A percentile compares a stretch with the other conserved stretches of the same genome.
These are phyloP conservation scores for Jatropha curcas DNA, from an alignment of 345 rosid genomes.

Conservation along the genomic window DNA sequence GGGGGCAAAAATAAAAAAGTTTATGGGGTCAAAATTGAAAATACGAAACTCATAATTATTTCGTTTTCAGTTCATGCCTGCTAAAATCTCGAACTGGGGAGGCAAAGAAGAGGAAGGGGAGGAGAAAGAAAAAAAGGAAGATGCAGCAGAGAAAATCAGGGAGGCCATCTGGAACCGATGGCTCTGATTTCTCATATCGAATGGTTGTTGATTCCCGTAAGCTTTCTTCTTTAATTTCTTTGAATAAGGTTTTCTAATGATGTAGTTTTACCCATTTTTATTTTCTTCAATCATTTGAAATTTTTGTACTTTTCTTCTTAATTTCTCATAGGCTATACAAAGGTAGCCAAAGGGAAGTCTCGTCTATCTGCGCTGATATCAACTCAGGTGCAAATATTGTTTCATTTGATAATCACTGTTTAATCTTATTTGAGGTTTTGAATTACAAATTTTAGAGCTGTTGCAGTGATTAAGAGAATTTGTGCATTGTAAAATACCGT, in stretches of 20 bases:
- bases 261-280: too few species aligned
- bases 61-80: too few species aligned
- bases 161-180: conserved; percentile 76
- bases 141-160: conserved; percentile 33
- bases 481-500: not conserved
- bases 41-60: too few species aligned
- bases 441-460: not conserved
- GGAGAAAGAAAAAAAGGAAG: not conserved
- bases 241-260: conserved; percentile 1
- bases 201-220: conserved; percentile 91
- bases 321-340: conserved; percentile 50
- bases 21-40: too few species aligned
- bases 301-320: not conserved
- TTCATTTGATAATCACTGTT: not conserved
- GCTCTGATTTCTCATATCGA: conserved; percentile 80
- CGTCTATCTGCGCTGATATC: conserved; percentile 34
- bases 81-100: not conserved
- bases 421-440: not conserved
- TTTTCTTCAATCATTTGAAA: not conserved
- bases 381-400: conserved; percentile 44
- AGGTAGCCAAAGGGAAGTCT: conserved; percentile 56
- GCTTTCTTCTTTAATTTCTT: conserved; percentile 23
- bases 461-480: not conserved
- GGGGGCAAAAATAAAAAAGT: too few species aligned
- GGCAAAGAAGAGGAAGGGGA: not conserved